Evolutionary conservation across 345 rosid genomes (phyloP).

Genomic region (Kernera saxatilis): DNA sequence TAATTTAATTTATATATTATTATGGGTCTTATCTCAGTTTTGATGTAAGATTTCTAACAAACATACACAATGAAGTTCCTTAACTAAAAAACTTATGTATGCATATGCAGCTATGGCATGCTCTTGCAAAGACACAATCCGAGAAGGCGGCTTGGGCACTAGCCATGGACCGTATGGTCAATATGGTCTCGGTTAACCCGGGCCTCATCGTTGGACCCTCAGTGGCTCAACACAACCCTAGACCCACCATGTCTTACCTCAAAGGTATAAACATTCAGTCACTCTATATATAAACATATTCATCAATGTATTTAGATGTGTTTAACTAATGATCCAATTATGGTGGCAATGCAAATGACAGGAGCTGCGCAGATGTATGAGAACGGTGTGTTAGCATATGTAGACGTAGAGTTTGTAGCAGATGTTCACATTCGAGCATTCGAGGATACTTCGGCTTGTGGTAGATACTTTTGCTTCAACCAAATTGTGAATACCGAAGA

Average conservation of each 20-base stretch:
- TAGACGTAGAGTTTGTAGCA: conserved; percentile 53
- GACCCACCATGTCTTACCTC: conserved; percentile 71
- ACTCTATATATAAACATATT: background rate
- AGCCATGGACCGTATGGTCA: conserved; percentile 75
- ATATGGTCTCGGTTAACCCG: conserved; percentile 78
- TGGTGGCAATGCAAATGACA: conserved; percentile 20
- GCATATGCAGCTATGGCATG: conserved; percentile 60
- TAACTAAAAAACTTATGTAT: background rate
- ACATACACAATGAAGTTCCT: background rate
- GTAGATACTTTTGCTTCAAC: conserved; percentile 79
- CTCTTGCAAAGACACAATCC: conserved; percentile 65
- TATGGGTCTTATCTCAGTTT: too few relatives aligned
- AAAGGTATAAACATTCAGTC: conserved; percentile 42
- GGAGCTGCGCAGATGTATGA: conserved; percentile 86
- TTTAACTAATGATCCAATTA: background rate
- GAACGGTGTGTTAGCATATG: conserved; percentile 67
- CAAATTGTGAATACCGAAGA: conserved; percentile 57
- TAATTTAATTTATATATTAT: too few relatives aligned
- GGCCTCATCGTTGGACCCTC: conserved; percentile 72
- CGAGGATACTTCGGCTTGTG: conserved; percentile 57
- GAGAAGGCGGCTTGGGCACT: conserved; percentile 95
- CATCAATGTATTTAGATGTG: background rate
- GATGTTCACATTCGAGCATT: conserved; percentile 69
- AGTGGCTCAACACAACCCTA: conserved; percentile 57
- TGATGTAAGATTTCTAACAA: too few relatives aligned